Base-by-base conservation (phyloP, 2,329 filamentous ascomycete genomes). In the Fonsecaea pedrosoi region DNA sequence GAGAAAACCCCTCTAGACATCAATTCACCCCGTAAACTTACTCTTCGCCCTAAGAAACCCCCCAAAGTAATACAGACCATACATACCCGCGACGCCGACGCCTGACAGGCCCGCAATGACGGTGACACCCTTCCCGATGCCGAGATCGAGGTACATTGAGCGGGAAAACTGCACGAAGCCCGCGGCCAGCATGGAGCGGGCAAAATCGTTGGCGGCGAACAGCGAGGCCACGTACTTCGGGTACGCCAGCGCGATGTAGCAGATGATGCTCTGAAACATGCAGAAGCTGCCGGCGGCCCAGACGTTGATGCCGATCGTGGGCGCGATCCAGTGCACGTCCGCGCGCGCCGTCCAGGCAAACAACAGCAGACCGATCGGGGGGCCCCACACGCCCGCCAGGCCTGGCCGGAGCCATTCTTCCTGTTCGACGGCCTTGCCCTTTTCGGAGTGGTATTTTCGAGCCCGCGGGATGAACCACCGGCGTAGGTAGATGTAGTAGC, bases 41-140 rank as follows among this genome's bases (percentile, higher is more conserved):
- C 84, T 87, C 74, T 85, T 78, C 9, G 82, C 78, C 66, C 87
- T 82, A 66, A 90, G 75, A 60, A 74, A 80, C 35, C 80, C 83
- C 1, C 87, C 87, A 67, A 79, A 86, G 70, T 83, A 84, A 75
- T 84, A 90, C 66, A 90, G 77, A 54, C 82, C 76, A 77, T 82
- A 88, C 53, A 90, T 85, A 15, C 86, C 86, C n/a, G 84, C 70
- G 67, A 87, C 73, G 56, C 79, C 66, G 2, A 54, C 78, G 2
- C 75, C 73, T 60, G 72, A 75, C 60, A 78, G 61, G 1, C 77
- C 80, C 71, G 42, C 81, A 68, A 73, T 71, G 54, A 75, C 75
- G 73, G 69, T 76, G 3, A 73, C 68, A 50, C 76, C 77, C 54
- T 55, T 63, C 4, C 38, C 58, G 35, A 77, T 70, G 7, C 76